Evolutionary conservation across 1,284 basidiomycete species (phyloP), one percentile per base, ranked within the genome.

Genomic region (Microbotryum violaceum): DNA sequence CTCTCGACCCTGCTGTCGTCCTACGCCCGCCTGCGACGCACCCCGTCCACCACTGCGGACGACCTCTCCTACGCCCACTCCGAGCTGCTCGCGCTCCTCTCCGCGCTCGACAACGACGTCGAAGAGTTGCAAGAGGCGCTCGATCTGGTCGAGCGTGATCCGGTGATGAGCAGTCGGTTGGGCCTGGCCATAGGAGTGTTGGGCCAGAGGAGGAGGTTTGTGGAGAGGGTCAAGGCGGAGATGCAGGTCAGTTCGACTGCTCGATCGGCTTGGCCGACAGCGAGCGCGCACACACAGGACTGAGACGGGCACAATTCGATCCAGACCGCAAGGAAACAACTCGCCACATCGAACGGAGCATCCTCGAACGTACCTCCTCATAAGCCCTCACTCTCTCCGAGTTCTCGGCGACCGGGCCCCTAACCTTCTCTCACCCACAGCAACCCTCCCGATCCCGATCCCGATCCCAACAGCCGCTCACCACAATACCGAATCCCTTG

Each of bases 81-180:
- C 0, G 64, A 92, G 84, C 77, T 93, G 55, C 85, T 85, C 73
- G 83, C 83, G 0, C 87, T 87, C 2, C 80, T 94, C 10, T 81
- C 83, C 2, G 77, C 85, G 1, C 77, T 94, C 37, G 88, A 91
- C 72, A 84, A 87, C 0, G 91, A 94, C 76, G 73, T 92, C 31
- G 87, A 91, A 64, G 90, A 91, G 71, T 76, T 94, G 23, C 90
- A 92, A 57, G 89, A 91, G 72, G 90, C 88, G 69, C 89, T 94
- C 31, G 84, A 83, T 82, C 88, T 74, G 65, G 82, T 74, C 6
- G 70, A 89, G 85, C 37, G 12, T 1, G 74, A 85, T 87, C 58
- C 88, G 88, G 6, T 89, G 0, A 88, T 87, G 46, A 85, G 89
- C 6, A 82, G 86, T n/a, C 79, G 86, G 74, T 92, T 92, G 75